Percentiles rank a stretch among this genome's conserved stretches.
Evolutionary conservation across 306 rosid genomes (phyloP).

Genomic region (Trifolium pratense): DNA sequence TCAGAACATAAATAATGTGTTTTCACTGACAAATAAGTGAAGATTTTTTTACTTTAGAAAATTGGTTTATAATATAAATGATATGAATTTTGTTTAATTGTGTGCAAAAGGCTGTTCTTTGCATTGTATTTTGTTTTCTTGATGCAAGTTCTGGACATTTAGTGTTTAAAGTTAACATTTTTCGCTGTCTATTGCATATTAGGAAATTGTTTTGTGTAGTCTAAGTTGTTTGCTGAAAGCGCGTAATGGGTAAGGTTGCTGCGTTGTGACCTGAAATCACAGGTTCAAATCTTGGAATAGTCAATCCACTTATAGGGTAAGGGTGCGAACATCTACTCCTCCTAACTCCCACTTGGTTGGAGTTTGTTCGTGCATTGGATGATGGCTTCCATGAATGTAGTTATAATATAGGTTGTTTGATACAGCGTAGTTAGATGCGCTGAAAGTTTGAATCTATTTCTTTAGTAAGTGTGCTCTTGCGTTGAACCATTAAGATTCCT

Average conservation of each 20-base stretch:
- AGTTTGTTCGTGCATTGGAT: not conserved
- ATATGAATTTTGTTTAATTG: not conserved
- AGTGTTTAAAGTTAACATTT: not conserved
- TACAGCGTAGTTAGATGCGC: not conserved
- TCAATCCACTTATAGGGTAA: not conserved
- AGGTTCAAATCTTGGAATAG: not conserved
- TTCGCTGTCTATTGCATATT: not conserved
- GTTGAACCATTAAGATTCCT: not conserved
- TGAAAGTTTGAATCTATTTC: not conserved
- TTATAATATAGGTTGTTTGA: not conserved
- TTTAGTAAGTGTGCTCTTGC: not conserved
- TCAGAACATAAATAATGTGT: not conserved
- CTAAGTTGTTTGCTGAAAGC: not conserved
- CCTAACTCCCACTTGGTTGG: not conserved
- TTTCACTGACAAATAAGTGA: not conserved
- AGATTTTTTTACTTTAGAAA: conserved; percentile 2
- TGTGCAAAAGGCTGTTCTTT: not conserved
- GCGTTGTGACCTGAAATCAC: not conserved
- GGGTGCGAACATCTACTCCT: not conserved
- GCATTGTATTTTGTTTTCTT: conserved; percentile 7
- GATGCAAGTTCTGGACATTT: conserved; percentile 16
- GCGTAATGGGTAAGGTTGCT: not conserved
- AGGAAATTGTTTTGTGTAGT: not conserved
- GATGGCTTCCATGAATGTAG: conserved; percentile 9
- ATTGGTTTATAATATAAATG: conserved; percentile 15